These are phyloP conservation scores for Cercospora zeina DNA, from an alignment of 2,329 filamentous ascomycete species.

Conservation along the genomic window DNA sequence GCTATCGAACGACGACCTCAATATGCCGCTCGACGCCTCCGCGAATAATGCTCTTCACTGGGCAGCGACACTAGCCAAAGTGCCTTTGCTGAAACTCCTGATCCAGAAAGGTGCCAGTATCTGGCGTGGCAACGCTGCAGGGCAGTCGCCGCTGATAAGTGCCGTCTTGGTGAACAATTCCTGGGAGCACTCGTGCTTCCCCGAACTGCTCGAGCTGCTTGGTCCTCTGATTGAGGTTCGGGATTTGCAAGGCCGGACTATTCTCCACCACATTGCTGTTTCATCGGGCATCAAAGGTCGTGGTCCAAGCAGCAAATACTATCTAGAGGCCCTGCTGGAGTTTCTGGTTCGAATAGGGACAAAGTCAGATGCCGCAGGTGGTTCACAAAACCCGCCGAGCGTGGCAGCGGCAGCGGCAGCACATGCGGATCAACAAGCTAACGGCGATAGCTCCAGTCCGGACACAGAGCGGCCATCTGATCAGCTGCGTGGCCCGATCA, in stretches of 20 bases:
- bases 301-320: slow-evolving; percentile 89
- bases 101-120: slow-evolving; percentile 84
- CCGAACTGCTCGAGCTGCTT: slow-evolving; percentile 83
- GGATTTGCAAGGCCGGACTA: slow-evolving; percentile 85
- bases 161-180: slow-evolving; percentile 93
- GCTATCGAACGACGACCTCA: slow-evolving; percentile 76
- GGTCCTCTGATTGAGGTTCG: slow-evolving; percentile 87
- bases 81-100: slow-evolving; percentile 76
- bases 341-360: slow-evolving; percentile 81
- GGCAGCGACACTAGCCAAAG: slow-evolving; percentile 88
- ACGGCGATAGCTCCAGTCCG: slow-evolving; percentile 36
- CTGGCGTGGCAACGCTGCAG: slow-evolving; percentile 80
- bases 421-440: slow-evolving; percentile 31
- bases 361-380: slow-evolving; percentile 30
- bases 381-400: slow-evolving; percentile 57
- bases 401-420: slow-evolving; percentile 39
- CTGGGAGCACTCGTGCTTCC: slow-evolving; percentile 85
- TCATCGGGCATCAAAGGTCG: slow-evolving; percentile 94
- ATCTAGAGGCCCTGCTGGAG: slow-evolving; percentile 89
- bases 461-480: slow-evolving; percentile 26
- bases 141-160: slow-evolving; percentile 90
- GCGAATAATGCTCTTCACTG: slow-evolving; percentile 91
- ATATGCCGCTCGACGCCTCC: slow-evolving; percentile 87
- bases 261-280: slow-evolving; percentile 93
- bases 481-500: slow-evolving; percentile 64